These are phyloP conservation scores for Venustampulla echinocandica DNA, from an alignment of 495 filamentous ascomycete species.

Conservation along the genomic window DNA sequence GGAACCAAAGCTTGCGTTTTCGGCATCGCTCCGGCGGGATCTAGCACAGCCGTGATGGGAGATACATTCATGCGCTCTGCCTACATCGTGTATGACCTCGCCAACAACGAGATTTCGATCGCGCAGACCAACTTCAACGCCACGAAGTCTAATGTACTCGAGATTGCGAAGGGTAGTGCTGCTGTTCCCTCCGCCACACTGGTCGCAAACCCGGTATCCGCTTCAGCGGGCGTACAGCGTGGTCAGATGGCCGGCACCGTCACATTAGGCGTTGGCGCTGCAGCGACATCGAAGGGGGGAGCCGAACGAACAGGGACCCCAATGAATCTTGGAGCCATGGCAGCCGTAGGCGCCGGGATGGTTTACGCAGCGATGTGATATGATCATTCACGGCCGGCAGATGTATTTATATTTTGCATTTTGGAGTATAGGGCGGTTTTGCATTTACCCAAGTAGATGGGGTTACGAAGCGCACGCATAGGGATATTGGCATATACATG, in stretches of 20 bases:
- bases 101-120: slow-evolving; percentile 79
- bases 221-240: slow-evolving; percentile 30
- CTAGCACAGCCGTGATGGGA: slow-evolving; percentile 64
- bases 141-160: slow-evolving; percentile 51
- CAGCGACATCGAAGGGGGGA: slow-evolving; percentile 11
- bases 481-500: neutral
- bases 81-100: slow-evolving; percentile 87
- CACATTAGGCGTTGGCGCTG: neutral
- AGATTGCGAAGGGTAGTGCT: slow-evolving; percentile 58
- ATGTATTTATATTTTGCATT: neutral
- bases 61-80: slow-evolving; percentile 90
- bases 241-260: slow-evolving; percentile 2
- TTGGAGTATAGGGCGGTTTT: neutral
- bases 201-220: slow-evolving; percentile 56
- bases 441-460: no score
- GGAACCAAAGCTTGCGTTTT: slow-evolving; percentile 59
- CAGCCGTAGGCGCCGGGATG: slow-evolving; percentile 16
- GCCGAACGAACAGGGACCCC: slow-evolving; percentile 13
- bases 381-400: neutral
- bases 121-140: slow-evolving; percentile 80
- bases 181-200: slow-evolving; percentile 62
- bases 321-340: slow-evolving; percentile 13
- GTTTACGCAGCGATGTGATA: slow-evolving; percentile 21
- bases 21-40: slow-evolving; percentile 63
- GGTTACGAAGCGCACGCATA: no score